Base-by-base conservation (phyloP, 75 land plant species). In the Pinus albicaulis region DNA sequence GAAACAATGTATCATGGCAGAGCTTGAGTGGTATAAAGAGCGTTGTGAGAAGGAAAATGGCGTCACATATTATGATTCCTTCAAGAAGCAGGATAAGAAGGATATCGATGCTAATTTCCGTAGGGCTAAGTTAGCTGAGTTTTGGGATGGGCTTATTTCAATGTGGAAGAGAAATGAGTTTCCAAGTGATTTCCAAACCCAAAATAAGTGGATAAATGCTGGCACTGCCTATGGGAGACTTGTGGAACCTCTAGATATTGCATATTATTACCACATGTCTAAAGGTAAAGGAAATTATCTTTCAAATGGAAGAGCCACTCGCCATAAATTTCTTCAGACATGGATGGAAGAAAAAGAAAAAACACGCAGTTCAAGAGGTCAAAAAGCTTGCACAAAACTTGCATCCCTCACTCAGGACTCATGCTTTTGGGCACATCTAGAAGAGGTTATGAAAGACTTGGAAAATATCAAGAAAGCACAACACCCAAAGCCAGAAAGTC, bases 221-320 rank as follows among this genome's bases (percentile, higher is more conserved):
- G 78, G 77, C 22, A 73, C 48, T 28, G 36, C 76, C 13, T 77
- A 69, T 55, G 34, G 78, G 24, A 36, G 25, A 28, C 72, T 77
- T 20, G 78, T 77, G 5, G 78, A 77, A 26, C 78, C 76, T 6
- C 75, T 73, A 19, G 78, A 77, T 24, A 77, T 68, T 77, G 78
- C 78, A 13, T 14, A 68, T 44, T 38, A 16, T 22, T 68, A 68
- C 20, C 71, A 23, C 5, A 7, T 8, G 12, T 11, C 7, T 4
- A 68, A 7, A 3, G 52, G 44, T 7, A 17, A 20, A 2, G 52
- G 52, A 17, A 68, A 44, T 44, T 68, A 68, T 38, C 22, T 66
- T 66, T 38, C 20, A 17, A 1, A 34, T 36, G 71, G 48, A 41
- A 38, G 78, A 48, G 76, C 75, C 0, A n/a, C 16, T 0, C 76